Conservation (phyloP, 768 basidiomycete genomes). For the Leccinum sublutescens region DNA sequence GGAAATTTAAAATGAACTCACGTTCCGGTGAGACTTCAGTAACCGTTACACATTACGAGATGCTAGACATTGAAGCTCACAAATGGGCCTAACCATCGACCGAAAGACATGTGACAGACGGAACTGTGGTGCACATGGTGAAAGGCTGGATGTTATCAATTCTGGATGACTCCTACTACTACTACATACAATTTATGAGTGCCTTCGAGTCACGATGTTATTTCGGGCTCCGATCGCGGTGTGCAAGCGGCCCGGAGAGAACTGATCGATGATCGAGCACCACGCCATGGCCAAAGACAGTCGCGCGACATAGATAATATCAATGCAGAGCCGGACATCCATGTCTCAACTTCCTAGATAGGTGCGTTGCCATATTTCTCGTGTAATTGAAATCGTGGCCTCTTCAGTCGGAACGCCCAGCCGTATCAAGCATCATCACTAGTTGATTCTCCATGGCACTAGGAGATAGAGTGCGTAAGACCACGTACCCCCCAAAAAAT, state of each 20-base stretch:
- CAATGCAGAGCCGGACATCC: not conserved
- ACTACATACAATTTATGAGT: not conserved
- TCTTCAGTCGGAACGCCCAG: not conserved
- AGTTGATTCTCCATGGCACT: not conserved
- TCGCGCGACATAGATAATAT: not conserved
- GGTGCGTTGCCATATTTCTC: not conserved
- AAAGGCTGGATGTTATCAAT: not conserved
- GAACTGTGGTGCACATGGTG: not conserved
- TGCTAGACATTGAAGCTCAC: not conserved
- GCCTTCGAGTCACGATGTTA: not conserved
- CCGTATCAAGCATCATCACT: not conserved
- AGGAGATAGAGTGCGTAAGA: not conserved
- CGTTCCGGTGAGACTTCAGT: not conserved
- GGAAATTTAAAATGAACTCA: not conserved
- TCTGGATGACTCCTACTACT: not conserved
- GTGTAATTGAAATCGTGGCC: not conserved
- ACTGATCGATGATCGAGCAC: not conserved
- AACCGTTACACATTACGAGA: not conserved
- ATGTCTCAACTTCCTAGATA: not conserved
- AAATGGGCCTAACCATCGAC: not conserved
- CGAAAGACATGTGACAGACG: not conserved
- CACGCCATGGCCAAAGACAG: too few species aligned
- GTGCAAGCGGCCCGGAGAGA: not conserved
- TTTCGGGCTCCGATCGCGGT: not conserved
- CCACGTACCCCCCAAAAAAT: not conserved